These are phyloP conservation scores for Podospora bellae-mahoneyi DNA, from an alignment of 495 filamentous ascomycete genomes.

Conservation along the genomic window DNA sequence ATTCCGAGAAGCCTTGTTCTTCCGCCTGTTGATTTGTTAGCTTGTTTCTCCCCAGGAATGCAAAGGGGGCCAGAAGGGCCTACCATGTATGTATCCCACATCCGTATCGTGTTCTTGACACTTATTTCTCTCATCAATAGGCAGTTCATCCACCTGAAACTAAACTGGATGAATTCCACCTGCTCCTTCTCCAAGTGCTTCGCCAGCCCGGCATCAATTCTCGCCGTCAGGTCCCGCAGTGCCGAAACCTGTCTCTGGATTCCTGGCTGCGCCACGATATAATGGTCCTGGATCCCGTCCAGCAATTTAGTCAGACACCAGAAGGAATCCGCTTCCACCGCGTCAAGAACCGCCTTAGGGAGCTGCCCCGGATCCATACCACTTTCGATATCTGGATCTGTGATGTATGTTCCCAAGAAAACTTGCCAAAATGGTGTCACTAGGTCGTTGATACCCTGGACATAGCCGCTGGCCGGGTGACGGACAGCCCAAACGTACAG, in stretches of 20 bases:
- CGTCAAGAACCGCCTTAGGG: conserved; percentile 85
- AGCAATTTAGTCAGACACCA: conserved; percentile 97
- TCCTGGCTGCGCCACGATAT: conserved; percentile 94
- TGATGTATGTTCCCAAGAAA: conserved; percentile 90
- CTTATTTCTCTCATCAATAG: conserved; percentile 95
- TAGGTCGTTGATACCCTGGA: conserved; percentile 97
- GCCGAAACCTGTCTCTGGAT: conserved; percentile 91
- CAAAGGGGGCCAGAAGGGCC: conserved; percentile 23
- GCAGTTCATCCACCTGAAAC: conserved; percentile 99
- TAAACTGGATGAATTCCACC: conserved; percentile 98
- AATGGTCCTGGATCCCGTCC: conserved; percentile 98
- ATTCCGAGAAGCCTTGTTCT: conserved; percentile 96
- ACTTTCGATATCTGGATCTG: conserved; percentile 82
- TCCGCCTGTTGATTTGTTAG: conserved; percentile 62
- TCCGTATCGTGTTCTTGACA: conserved; percentile 91
- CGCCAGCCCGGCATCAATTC: conserved; percentile 81
- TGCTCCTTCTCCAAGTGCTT: conserved; percentile 85
- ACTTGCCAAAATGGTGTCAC: conserved; percentile 98
- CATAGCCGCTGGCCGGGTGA: conserved; percentile 95
- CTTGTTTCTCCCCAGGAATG: not conserved
- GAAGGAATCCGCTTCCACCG: conserved; percentile 95
- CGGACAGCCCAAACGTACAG: conserved; percentile 97
- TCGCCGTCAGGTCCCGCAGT: conserved; percentile 79
- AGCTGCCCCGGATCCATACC: conserved; percentile 97
- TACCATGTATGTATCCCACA: conserved; percentile 99